Percentiles rank a stretch among this genome's conserved stretches.
Evolutionary conservation across 345 rosid genomes (phyloP).

Genomic region (Brassica napus): DNA sequence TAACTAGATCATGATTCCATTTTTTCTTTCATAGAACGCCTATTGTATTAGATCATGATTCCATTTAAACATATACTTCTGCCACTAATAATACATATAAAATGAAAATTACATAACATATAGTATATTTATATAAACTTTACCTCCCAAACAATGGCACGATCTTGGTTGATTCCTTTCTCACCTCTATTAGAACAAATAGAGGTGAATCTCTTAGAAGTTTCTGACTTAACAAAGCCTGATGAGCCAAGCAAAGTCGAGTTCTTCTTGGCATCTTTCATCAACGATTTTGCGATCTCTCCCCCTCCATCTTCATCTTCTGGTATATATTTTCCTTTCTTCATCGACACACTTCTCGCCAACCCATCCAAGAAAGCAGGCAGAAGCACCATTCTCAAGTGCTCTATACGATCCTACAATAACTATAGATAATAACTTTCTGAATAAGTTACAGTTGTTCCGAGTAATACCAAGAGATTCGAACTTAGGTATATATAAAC

Average conservation of each 20-base stretch:
- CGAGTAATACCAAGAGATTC: background rate
- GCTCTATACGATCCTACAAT: slow-evolving; percentile 23
- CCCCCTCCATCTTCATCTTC: slow-evolving; percentile 51
- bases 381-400: slow-evolving; percentile 49
- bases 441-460: slow-evolving; percentile 15
- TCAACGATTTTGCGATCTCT: slow-evolving; percentile 64
- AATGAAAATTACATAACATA: background rate
- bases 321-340: slow-evolving; percentile 46
- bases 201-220: slow-evolving; percentile 50
- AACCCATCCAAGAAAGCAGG: slow-evolving; percentile 67
- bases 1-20: background rate
- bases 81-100: background rate
- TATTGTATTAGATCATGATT: background rate
- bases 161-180: slow-evolving; percentile 84
- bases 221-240: slow-evolving; percentile 45
- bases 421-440: background rate
- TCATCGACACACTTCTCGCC: slow-evolving; percentile 56
- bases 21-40: background rate
- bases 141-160: slow-evolving; percentile 87
- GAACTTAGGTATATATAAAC: slow-evolving; percentile 1
- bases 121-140: background rate
- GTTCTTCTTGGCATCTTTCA: slow-evolving; percentile 69
- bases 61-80: background rate
- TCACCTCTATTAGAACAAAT: slow-evolving; percentile 76
- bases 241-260: slow-evolving; percentile 59